Base-by-base conservation (phyloP, 495 filamentous ascomycete species). In the Chlorociboria aeruginascens region DNA sequence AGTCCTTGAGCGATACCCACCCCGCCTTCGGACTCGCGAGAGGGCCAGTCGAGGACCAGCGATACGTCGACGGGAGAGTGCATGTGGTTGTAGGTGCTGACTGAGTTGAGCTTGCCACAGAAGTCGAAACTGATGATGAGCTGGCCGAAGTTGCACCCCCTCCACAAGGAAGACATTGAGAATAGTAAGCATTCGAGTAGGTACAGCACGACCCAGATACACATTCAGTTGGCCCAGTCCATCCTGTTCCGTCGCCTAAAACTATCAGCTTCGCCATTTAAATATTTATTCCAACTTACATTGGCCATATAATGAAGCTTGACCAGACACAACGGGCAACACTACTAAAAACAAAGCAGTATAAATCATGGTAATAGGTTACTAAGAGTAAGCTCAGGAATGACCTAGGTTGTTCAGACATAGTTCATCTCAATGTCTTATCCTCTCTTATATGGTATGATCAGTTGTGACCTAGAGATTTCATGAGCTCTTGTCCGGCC, bases 1-100 rank as follows among this genome's bases (percentile, higher is more conserved):
- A 78, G 66, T 79, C 76, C 53, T 81, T 81, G 28, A 81, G 63
- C 1, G 71, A 57, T 10, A 61, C 60, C 71, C 71, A 77, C 25
- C 71, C 73, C 1, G 62, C 58, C 49, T 70, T 66, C 1, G 76
- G 75, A 0, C 56, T 46, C 3, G 70, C 73, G 6, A 81, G 62
- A 6, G 69, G 36, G 1, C 55, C 66, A 10, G 63, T 68, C 14
- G 70, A 76, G 6, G 69, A 67, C 76, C 76, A 81, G 12, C 47
- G 54, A 57, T 77, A 78, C 12, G 59, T 70, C 4, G 72, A 71
- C 3, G 73, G 74, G 12, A 81, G 73, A 40, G 51, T 52, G 63
- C 77, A 79, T 34, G 60, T 49, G 28, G 38, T 40, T 40, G 42
- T 13, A 10, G 42, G 33, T 32, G 42, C 42, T 45, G 42, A n/a